Evolutionary conservation across 78 protist genomes (phyloP).

Genomic region (Tieghemostelium lacteum): DNA sequence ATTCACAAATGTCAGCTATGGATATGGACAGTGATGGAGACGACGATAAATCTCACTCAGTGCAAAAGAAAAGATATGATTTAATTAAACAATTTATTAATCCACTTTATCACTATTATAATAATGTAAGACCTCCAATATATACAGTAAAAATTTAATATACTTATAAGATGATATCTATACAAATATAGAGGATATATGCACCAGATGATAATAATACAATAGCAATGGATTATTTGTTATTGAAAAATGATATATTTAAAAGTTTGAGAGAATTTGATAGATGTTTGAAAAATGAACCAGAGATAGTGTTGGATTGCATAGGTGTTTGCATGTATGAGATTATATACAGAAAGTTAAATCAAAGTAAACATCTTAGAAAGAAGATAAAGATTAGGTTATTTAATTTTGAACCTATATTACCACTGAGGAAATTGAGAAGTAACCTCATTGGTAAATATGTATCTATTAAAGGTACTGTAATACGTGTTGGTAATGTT

Average conservation of each 20-base stretch:
- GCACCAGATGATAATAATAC: conserved; percentile 62
- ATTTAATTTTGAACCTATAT: conserved; percentile 21
- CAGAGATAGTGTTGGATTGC: conserved; percentile 76
- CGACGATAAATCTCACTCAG: not conserved
- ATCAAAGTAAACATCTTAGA: conserved; percentile 9
- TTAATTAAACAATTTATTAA: conserved; percentile 21
- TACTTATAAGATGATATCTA: not conserved
- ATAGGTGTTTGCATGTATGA: conserved; percentile 52
- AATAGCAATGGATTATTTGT: conserved; percentile 32
- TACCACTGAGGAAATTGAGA: conserved; percentile 4
- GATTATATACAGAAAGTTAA: conserved; percentile 2
- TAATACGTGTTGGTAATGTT: conserved; percentile 91
- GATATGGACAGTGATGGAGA: not conserved
- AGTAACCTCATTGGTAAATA: conserved; percentile 72
- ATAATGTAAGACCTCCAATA: conserved; percentile 9
- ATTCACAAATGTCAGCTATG: not conserved
- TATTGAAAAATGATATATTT: conserved; percentile 16
- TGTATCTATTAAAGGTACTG: conserved; percentile 92
- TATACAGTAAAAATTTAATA: not conserved
- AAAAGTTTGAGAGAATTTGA: conserved; percentile 24
- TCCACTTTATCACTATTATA: conserved; percentile 34
- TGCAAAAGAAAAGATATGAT: conserved; percentile 13
- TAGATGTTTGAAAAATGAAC: conserved; percentile 15
- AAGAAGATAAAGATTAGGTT: conserved; percentile 43
- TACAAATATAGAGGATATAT: conserved; percentile 14